Evolutionary conservation across 2,329 filamentous ascomycete genomes (phyloP), one percentile per base, ranked within the genome.

Genomic region (Colletotrichum coccodes): DNA sequence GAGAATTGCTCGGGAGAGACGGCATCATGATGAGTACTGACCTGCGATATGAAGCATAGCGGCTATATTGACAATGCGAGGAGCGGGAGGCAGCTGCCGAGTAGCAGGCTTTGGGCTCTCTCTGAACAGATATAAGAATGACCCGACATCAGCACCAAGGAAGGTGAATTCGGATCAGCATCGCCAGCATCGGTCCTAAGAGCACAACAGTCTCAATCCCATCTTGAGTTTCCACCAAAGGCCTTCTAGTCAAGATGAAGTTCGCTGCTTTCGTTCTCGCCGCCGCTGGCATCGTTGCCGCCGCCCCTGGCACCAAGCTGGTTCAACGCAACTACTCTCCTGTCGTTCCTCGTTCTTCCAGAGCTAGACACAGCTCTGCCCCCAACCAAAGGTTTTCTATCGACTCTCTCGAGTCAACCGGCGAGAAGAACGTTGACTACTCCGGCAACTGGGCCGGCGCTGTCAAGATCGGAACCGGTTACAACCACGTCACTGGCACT

Each of bases 391-490:
- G 69, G 21, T 49, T 72, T n/a, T 38, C 53, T 14, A 38, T 65
- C n/a, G 34, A 54, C 30, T 28, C 50, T 3, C 57, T 70, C 23
- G 38, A 69, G 26, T 40, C 62, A 30, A 11, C 42, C 23, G 46
- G 44, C 28, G 36, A 52, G 23, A 62, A 58, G 28, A 64, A 72
- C 38, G 71, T 68, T 30, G 60, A 75, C 36, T 75, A 73, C 68
- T 75, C 74, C 3, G 62, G 60, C 63, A 76, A 76, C 73, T 78
- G 76, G 76, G 75, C 73, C 30, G 76, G 76, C 9, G 75, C 75
- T 21, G 75, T 78, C 56, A 71, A 74, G 58, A 74, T 70, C 28
- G 75, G 74, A 32, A 70, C 16, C 7, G 74, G 74, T 23, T 75
- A 73, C 71, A 76, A 68, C 68, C 70, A 72, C 18, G 75, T 78